Percentiles rank a stretch among this genome's conserved stretches.
Conservation (phyloP, 73 alveolate genomes). For the Blepharisma japonicum region DNA sequence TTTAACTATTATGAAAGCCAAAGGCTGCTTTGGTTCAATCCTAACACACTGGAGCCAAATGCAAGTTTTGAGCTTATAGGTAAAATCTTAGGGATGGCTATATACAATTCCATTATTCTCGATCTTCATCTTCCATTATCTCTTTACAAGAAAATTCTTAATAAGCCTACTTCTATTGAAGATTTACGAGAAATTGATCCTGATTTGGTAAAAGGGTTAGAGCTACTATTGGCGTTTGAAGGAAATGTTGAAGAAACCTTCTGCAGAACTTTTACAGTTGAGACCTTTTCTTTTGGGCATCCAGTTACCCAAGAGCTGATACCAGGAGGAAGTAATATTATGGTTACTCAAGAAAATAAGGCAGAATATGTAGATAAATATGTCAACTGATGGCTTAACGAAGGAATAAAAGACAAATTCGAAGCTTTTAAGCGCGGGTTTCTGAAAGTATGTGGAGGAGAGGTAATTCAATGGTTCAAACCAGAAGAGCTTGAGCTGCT, state of each 20-base stretch:
- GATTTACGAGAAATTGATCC: constrained; percentile 79
- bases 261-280: constrained; percentile 61
- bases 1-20: constrained; percentile 74
- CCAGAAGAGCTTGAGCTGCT: constrained; percentile 84
- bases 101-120: constrained; percentile 77
- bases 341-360: constrained; percentile 76
- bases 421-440: constrained; percentile 71
- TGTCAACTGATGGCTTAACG: constrained; percentile 76
- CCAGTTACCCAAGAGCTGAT: constrained; percentile 60
- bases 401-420: constrained; percentile 69
- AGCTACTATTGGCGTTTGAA: constrained; percentile 36
- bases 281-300: constrained; percentile 69
- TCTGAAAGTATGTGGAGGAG: constrained; percentile 60
- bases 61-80: constrained; percentile 89
- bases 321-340: constrained; percentile 77
- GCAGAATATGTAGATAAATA: constrained; percentile 84
- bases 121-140: constrained; percentile 90
- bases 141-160: constrained; percentile 77
- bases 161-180: constrained; percentile 50
- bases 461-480: constrained; percentile 52
- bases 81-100: constrained; percentile 88
- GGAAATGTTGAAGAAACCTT: constrained; percentile 70
- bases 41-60: constrained; percentile 81
- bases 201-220: constrained; percentile 29
- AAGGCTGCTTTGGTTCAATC: constrained; percentile 87